These are phyloP conservation scores for Ogataea saltuana DNA, from an alignment of 805 yeast species.

Conservation along the genomic window DNA sequence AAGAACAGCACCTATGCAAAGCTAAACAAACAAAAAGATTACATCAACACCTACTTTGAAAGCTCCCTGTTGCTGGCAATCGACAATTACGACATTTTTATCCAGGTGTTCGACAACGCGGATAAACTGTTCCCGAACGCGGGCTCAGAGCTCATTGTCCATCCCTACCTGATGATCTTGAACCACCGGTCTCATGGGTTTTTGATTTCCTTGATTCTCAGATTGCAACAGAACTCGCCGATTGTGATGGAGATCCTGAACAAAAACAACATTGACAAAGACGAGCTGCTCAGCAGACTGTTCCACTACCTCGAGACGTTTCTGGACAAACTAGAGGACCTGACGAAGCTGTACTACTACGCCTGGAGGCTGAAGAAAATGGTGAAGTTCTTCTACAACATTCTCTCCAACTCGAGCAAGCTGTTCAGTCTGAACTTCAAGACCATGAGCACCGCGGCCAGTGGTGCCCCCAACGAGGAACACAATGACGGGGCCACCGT, in stretches of 20 bases:
- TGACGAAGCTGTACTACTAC: constrained; percentile 44
- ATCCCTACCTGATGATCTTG: constrained; percentile 51
- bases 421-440: constrained; percentile 36
- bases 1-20: constrained; percentile 32
- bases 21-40: constrained; percentile 34
- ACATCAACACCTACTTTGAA: constrained; percentile 38
- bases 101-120: constrained; percentile 34
- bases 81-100: constrained; percentile 40
- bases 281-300: constrained; percentile 35
- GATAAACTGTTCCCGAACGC: constrained; percentile 34
- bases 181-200: constrained; percentile 61
- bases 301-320: constrained; percentile 38
- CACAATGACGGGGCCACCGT: too few species aligned
- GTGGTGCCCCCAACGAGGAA: too few species aligned
- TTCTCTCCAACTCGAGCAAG: constrained; percentile 37
- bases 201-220: constrained; percentile 53
- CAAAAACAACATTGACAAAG: constrained; percentile 37
- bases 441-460: too few species aligned
- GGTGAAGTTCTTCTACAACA: constrained; percentile 40
- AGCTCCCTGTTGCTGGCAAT: constrained; percentile 37
- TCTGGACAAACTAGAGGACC: constrained; percentile 36
- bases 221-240: constrained; percentile 43
- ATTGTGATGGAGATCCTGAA: constrained; percentile 35
- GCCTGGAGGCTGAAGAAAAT: constrained; percentile 47
- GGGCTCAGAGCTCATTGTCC: constrained; percentile 47